Evolutionary conservation across 2,329 filamentous ascomycete species (phyloP).

Genomic region (Fusarium paranaense): DNA sequence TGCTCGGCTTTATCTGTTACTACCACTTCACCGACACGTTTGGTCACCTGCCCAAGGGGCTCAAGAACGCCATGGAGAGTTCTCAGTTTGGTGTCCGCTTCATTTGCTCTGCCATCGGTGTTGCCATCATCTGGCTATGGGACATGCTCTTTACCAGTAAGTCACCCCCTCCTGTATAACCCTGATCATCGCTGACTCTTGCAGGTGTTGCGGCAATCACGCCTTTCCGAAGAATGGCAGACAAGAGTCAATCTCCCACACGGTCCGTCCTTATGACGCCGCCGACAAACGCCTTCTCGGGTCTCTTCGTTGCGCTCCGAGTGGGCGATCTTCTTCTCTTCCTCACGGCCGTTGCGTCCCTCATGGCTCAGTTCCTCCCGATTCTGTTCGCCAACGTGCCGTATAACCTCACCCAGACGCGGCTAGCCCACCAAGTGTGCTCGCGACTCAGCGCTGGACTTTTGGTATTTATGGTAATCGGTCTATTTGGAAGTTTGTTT

Average conservation of each 20-base stretch:
- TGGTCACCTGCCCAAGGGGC: conserved; percentile 39
- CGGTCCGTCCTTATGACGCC: conserved; percentile 55
- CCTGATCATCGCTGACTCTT: neutral
- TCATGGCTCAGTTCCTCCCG: conserved; percentile 61
- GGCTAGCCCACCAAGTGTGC: conserved; percentile 53
- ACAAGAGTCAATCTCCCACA: conserved; percentile 47
- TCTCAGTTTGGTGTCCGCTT: conserved; percentile 58
- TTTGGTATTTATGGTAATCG: conserved; percentile 56
- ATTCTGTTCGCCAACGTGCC: conserved; percentile 61
- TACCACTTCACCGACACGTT: conserved; percentile 48
- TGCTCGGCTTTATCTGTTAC: conserved; percentile 54
- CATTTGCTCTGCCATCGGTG: conserved; percentile 55
- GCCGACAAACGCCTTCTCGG: conserved; percentile 58
- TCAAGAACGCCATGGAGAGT: conserved; percentile 52
- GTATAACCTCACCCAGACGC: conserved; percentile 55
- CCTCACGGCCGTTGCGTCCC: conserved; percentile 53
- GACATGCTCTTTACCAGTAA: conserved; percentile 55
- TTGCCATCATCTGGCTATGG: conserved; percentile 55
- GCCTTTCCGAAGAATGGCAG: conserved; percentile 55
- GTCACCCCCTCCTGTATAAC: neutral
- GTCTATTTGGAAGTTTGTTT: conserved; percentile 53
- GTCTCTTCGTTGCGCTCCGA: conserved; percentile 44
- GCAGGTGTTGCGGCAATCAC: conserved; percentile 55
- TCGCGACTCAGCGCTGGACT: conserved; percentile 54
- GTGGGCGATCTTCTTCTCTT: conserved; percentile 54